These are phyloP conservation scores for Emericellopsis atlantica DNA, from an alignment of 2,329 filamentous ascomycete species.

Conservation along the genomic window DNA sequence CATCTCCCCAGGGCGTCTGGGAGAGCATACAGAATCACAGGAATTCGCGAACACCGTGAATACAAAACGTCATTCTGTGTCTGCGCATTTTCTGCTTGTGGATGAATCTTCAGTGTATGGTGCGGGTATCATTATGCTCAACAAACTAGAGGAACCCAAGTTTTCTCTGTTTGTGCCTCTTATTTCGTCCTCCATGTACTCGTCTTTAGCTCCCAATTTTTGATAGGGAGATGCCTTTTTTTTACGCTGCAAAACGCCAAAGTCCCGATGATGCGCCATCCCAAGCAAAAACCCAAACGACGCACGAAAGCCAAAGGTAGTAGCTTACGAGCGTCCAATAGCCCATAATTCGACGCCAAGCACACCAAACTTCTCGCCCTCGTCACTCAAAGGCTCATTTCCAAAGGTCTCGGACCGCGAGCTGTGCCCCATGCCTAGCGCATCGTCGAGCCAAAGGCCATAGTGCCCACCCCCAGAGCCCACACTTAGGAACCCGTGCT, in stretches of 20 bases:
- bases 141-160: no score
- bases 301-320: no score
- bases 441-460: constrained; percentile 85
- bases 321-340: constrained; percentile 40
- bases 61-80: background rate
- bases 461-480: constrained; percentile 85
- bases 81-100: no score
- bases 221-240: no score
- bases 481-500: constrained; percentile 70
- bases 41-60: background rate
- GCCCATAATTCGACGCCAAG: constrained; percentile 91
- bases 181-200: no score
- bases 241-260: no score
- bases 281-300: no score
- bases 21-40: constrained; percentile 45
- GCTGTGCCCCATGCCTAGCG: constrained; percentile 73
- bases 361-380: constrained; percentile 84
- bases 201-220: no score
- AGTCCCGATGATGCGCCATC: no score
- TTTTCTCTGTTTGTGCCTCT: no score
- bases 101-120: no score
- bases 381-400: constrained; percentile 86
- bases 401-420: constrained; percentile 82
- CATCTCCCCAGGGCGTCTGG: constrained; percentile 69
- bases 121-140: no score